Evolutionary conservation across 129 eudicot genomes (phyloP), one percentile per base, ranked within the genome.

Genomic region (Centella asiatica): DNA sequence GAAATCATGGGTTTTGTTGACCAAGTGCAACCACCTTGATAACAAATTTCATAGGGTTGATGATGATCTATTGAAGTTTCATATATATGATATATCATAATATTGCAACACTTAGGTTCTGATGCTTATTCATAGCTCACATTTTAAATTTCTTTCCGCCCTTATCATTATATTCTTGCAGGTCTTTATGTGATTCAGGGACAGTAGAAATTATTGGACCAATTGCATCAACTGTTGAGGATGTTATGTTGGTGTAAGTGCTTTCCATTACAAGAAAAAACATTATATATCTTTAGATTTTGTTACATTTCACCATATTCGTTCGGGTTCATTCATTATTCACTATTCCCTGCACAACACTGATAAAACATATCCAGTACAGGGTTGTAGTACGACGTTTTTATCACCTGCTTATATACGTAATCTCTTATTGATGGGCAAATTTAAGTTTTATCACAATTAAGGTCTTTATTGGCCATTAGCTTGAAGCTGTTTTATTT

Each of bases 151-250:
- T 13, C 12, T 37, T 11, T 37, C 12, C 12, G 12, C 14, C 20
- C 48, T 44, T 6, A 40, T 44, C 40, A 37, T 77, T 56, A 44
- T 75, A 57, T 62, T 69, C 50, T 66, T 70, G 67, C 77, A 92
- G 99, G 58, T 42, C 96, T 62, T 48, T 82, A 65, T 92, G 99
- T 71, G 83, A 84, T 72, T 72, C 75, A 64, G 89, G 94, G 72
- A 90, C 97, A 18, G 83, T 83, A 57, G 95, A 81, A 82, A 69
- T 83, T 52, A 79, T 90, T 66, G 97, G 97, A 50, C 94, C 97
- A 45, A 75, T 90, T 40, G 82, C 97, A 57, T 86, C 97, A 66
- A 76, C 64, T 36, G 89, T 90, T 69, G 97, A 90, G 77, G 97
- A 90, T 79, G 71, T 74, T 62, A 74, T 86, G 72, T 84, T 90